phyloP scores from a whole-genome alignment of 202 grass and related monocot genomes.

The Schoenoplectus tabernaemontani region DNA sequence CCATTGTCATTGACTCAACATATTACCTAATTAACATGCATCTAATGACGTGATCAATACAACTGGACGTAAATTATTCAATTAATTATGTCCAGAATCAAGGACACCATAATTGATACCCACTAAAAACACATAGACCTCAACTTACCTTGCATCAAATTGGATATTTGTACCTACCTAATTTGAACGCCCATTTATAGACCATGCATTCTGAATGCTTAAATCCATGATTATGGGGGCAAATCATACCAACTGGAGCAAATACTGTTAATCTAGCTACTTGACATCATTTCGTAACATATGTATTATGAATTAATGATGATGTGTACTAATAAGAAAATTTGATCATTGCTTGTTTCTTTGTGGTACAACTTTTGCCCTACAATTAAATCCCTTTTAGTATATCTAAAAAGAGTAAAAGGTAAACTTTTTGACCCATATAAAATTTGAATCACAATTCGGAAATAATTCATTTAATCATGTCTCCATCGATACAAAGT shows the following conservation, averaged over 20 bases:
- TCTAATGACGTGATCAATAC: not conserved
- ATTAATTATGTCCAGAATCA: slow-evolving; percentile 5
- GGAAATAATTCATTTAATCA: too few species aligned
- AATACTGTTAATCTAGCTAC: not conserved
- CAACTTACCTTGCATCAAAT: not conserved
- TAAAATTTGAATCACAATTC: too few species aligned
- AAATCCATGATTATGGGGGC: not conserved
- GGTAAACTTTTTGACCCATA: too few species aligned
- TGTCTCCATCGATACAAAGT: too few species aligned
- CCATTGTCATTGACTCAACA: not conserved
- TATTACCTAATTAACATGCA: slow-evolving; percentile 1
- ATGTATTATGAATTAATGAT: too few species aligned
- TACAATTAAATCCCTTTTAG: too few species aligned
- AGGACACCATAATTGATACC: not conserved
- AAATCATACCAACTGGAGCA: too few species aligned
- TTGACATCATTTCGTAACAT: not conserved
- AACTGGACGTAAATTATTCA: not conserved
- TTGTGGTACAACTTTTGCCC: too few species aligned
- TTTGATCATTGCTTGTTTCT: too few species aligned
- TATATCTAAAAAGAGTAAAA: too few species aligned
- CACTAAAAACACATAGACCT: not conserved
- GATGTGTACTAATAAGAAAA: too few species aligned
- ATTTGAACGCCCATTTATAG: not conserved
- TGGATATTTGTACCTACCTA: not conserved
- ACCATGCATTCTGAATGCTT: not conserved